Conservation (phyloP, 2,329 filamentous ascomycete genomes). For the Shiraia sp. region DNA sequence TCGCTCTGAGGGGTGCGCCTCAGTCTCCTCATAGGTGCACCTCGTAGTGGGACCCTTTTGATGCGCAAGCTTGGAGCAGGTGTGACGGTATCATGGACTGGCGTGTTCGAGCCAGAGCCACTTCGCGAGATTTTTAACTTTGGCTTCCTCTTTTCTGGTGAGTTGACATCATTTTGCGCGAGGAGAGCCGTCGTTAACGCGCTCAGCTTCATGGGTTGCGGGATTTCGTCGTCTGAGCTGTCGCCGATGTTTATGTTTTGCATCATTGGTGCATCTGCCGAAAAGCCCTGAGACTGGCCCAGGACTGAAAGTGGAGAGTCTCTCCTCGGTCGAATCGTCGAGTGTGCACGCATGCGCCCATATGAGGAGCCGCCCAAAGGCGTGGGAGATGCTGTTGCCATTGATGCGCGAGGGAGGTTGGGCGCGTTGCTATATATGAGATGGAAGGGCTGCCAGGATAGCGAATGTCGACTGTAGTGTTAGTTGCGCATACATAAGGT, state of each 20-base stretch:
- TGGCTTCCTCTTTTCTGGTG: slow-evolving; percentile 43
- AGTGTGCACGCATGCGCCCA: slow-evolving; percentile 43
- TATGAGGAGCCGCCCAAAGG: slow-evolving; percentile 43
- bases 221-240: slow-evolving; percentile 93
- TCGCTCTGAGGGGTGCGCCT: slow-evolving; percentile 46
- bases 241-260: slow-evolving; percentile 66
- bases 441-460: slow-evolving; percentile 32
- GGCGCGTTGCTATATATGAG: slow-evolving; percentile 26
- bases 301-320: slow-evolving; percentile 53
- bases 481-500: slow-evolving; percentile 47
- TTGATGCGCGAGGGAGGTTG: slow-evolving; percentile 22
- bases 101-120: slow-evolving; percentile 42
- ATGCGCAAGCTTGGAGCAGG: slow-evolving; percentile 47
- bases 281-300: slow-evolving; percentile 50
- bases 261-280: slow-evolving; percentile 50
- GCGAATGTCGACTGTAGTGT: slow-evolving; percentile 44
- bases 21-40: slow-evolving; percentile 45
- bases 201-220: slow-evolving; percentile 85
- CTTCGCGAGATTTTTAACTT: slow-evolving; percentile 45
- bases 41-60: slow-evolving; percentile 44
- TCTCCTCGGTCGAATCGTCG: slow-evolving; percentile 44
- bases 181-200: slow-evolving; percentile 87
- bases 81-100: slow-evolving; percentile 44
- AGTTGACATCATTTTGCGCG: slow-evolving; percentile 50
- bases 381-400: slow-evolving; percentile 47